Base-by-base conservation (phyloP, 352 stramenopile species). In the Phytophthora idaei region DNA sequence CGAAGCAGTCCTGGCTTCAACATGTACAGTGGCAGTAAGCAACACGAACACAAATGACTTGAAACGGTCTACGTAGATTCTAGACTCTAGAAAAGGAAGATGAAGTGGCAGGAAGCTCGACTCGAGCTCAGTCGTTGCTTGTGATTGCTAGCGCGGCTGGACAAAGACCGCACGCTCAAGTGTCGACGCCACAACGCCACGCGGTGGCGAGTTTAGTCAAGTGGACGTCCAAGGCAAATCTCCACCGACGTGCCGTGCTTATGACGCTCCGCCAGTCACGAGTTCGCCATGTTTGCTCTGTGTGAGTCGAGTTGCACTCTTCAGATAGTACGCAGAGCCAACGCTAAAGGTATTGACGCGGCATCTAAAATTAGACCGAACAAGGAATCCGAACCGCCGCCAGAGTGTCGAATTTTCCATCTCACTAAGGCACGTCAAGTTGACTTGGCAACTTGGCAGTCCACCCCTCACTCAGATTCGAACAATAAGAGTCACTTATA, bases 301-400 rank as follows among this genome's bases (percentile, higher is more conserved):
- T 52, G 55, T 70, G 48, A 65, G 55, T 65, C 5, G 15, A 55
- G 56, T 65, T 34, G 57, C 48, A 65, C 54, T 53, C 12, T 37
- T 45, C 21, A 5, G 25, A 45, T 50, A 53, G 21, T 11, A 50
- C 51, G 34, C 47, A 67, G 32, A 51, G 51, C 25, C 60, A 32
- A 69, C 62, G 56, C 63, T 64, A 70, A 65, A n/a, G 49, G 41
- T 28, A 46, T 37, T 47, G 47, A 44, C 31, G 25, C 25, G 34
- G 9, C 11, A n/a, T 51, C 21, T 32, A 28, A 32, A 10, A 50
- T 32, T 5, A 17, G 25, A 14, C 31, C 7, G 17, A 50, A 28
- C 29, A 29, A 56, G 31, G 7, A 10, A 45, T 46, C 2, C 25
- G 39, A 50, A 48, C 36, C 11, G 12, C 45, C 42, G 10, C 32